Evolutionary conservation across 2,329 filamentous ascomycete genomes (phyloP), one percentile per base, ranked within the genome.

Genomic region (Parascedosporium putredinis): DNA sequence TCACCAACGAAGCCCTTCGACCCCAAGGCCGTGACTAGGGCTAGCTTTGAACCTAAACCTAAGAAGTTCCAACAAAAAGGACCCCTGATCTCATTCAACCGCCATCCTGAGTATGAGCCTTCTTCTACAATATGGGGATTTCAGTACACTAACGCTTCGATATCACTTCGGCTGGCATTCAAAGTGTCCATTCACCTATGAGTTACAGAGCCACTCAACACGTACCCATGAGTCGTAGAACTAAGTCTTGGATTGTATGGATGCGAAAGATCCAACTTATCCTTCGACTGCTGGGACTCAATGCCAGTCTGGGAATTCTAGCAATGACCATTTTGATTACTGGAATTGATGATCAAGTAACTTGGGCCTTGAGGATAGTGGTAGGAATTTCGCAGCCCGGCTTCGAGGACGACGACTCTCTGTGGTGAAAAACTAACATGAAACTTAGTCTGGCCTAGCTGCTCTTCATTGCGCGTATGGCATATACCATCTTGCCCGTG

Each of bases 1-100:
- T 75, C 75, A 55, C 75, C 69, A 62, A 68, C 64, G 64, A 70
- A 59, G 60, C 69, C 63, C n/a, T 95, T 94, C 66, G 89, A 96
- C 59, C 90, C 91, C 45, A 94, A 90, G 65, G 85, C 86, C 52
- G 77, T 89, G 45, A 90, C 88, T 20, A 78, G 88, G 61, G 85
- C 87, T 54, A 91, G 86, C 67, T 86, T 79, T 72, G 71, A 80
- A 60, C 76, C 79, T 10, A 78, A 79, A 49, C 71, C 78, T 36
- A 72, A 68, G 23, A 82, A 75, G 59, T 74, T 78, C 38, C 84
- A 85, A 72, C 76, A 74, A 42, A 74, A 86, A 49, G 89, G 88
- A 0, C 89, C 88, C 10, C 69, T 94, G 55, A 69, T 96, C 54
- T 78, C 84, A 52, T 85, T 95, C 72, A 93, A 94, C 64, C 76